Conservation (phyloP, 257 asterid genomes). For the Ehretia macrophylla region DNA sequence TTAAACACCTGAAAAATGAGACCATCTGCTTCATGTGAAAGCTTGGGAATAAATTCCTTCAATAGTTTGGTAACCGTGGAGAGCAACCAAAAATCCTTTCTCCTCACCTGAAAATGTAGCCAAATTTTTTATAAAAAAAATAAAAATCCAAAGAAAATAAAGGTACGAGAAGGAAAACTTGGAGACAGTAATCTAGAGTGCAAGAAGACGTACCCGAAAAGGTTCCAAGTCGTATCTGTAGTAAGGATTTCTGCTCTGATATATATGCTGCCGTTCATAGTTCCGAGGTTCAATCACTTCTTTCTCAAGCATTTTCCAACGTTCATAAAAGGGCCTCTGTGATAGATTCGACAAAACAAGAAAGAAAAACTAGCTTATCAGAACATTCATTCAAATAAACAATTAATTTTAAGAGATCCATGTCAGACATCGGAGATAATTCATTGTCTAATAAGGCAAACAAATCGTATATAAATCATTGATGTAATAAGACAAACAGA, state of each 20-base stretch:
- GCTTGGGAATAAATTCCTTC: slow-evolving; percentile 86
- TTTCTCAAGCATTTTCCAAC: slow-evolving; percentile 94
- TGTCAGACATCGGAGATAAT: too few relatives aligned
- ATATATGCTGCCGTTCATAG: slow-evolving; percentile 52
- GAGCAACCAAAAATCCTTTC: slow-evolving; percentile 95
- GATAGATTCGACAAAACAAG: slow-evolving; percentile 10
- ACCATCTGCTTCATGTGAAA: slow-evolving; percentile 96
- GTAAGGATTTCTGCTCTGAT: slow-evolving; percentile 57
- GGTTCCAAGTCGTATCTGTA: slow-evolving; percentile 94
- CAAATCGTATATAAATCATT: too few relatives aligned
- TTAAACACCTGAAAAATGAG: slow-evolving; percentile 85
- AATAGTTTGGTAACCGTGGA: slow-evolving; percentile 82
- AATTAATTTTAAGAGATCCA: too few relatives aligned
- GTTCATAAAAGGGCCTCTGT: slow-evolving; percentile 90
- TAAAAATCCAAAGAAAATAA: slow-evolving; percentile 14
- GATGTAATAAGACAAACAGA: too few relatives aligned
- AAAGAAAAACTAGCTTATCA: too few relatives aligned
- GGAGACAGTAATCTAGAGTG: too few relatives aligned
- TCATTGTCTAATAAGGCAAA: too few relatives aligned
- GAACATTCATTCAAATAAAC: too few relatives aligned
- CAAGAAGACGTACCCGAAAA: slow-evolving; percentile 57
- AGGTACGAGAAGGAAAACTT: not conserved
- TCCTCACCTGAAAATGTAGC: slow-evolving; percentile 68
- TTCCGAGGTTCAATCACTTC: slow-evolving; percentile 93
- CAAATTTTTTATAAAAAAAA: slow-evolving; percentile 23